Evolutionary conservation across 352 stramenopile genomes (phyloP).

Genomic region (Phytopythium vexans): DNA sequence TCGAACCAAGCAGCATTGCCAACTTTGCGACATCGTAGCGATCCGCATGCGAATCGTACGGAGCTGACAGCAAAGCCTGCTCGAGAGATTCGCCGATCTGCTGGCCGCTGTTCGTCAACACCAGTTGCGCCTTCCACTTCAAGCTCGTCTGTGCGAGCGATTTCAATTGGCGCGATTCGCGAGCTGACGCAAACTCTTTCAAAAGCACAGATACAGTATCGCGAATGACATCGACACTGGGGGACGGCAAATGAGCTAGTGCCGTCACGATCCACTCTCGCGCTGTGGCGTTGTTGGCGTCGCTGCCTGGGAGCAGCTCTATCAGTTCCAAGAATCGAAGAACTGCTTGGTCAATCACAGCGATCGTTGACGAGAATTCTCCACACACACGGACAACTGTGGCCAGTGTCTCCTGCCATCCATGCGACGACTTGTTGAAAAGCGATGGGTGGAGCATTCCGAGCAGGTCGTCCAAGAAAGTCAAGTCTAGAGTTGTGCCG

Average conservation of each 20-base stretch:
- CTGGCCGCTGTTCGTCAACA: not conserved
- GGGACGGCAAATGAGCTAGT: conserved; percentile 16
- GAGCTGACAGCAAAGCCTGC: conserved; percentile 12
- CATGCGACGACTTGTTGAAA: conserved; percentile 4
- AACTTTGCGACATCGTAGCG: conserved; percentile 45
- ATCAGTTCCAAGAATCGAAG: conserved; percentile 3
- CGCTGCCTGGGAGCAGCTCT: not conserved
- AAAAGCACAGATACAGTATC: conserved; percentile 20
- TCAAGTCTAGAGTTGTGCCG: not conserved
- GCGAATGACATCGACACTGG: conserved; percentile 8
- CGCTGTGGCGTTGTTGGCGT: conserved; percentile 3
- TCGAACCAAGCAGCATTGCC: conserved; percentile 34
- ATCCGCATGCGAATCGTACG: conserved; percentile 28
- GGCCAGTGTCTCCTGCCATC: conserved; percentile 4
- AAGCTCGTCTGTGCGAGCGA: conserved; percentile 27
- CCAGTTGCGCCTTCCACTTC: conserved; percentile 20
- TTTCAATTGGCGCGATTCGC: conserved; percentile 18
- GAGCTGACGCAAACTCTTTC: conserved; percentile 10
- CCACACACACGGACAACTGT: not conserved
- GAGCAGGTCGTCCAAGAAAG: conserved; percentile 19
- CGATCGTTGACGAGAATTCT: not conserved
- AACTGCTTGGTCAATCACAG: conserved; percentile 1
- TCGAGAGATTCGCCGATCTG: conserved; percentile 13
- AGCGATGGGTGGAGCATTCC: conserved; percentile 22
- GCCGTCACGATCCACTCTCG: conserved; percentile 18